Percentiles rank a stretch among this genome's conserved stretches.
Evolutionary conservation across 306 rosid genomes (phyloP).

Genomic region (Clitoria ternatea): DNA sequence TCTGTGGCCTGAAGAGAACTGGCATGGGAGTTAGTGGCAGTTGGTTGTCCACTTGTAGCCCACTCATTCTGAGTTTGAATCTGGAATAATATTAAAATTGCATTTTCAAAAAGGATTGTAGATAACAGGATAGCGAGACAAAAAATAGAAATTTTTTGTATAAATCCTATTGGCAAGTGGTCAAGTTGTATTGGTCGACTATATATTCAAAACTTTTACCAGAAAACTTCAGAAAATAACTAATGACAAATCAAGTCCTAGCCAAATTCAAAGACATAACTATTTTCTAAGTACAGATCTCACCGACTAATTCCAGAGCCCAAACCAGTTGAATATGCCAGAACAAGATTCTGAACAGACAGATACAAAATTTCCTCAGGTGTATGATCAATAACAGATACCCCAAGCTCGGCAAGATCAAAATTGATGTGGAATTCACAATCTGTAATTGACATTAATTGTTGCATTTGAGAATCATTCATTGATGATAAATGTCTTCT

Average conservation of each 20-base stretch:
- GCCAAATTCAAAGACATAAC: slow-evolving; percentile 7
- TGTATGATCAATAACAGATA: slow-evolving; percentile 84
- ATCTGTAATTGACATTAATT: slow-evolving; percentile 42
- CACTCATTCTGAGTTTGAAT: slow-evolving; percentile 83
- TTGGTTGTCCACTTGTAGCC: slow-evolving; percentile 92
- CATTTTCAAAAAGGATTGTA: slow-evolving; percentile 19
- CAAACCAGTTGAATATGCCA: slow-evolving; percentile 84
- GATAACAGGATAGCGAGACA: slow-evolving; percentile 3
- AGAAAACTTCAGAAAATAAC: slow-evolving; percentile 19
- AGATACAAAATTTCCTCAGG: slow-evolving; percentile 89
- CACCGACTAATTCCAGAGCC: slow-evolving; percentile 93
- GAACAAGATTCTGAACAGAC: slow-evolving; percentile 77
- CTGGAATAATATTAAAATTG: slow-evolving; percentile 37
- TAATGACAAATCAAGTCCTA: neutral
- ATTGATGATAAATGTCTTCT: slow-evolving; percentile 38
- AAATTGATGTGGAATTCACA: slow-evolving; percentile 75
- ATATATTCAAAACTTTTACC: neutral
- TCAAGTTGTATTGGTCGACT: slow-evolving; percentile 13
- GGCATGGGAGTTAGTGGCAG: slow-evolving; percentile 95
- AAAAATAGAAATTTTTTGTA: neutral
- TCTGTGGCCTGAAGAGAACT: slow-evolving; percentile 93
- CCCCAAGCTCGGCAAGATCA: slow-evolving; percentile 88
- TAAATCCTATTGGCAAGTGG: slow-evolving; percentile 13
- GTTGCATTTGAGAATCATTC: slow-evolving; percentile 46
- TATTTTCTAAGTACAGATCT: slow-evolving; percentile 22